Percentiles rank a stretch among this genome's conserved stretches.
Conservation (phyloP, 805 yeast species). For the Kodamaea neixiangensis region DNA sequence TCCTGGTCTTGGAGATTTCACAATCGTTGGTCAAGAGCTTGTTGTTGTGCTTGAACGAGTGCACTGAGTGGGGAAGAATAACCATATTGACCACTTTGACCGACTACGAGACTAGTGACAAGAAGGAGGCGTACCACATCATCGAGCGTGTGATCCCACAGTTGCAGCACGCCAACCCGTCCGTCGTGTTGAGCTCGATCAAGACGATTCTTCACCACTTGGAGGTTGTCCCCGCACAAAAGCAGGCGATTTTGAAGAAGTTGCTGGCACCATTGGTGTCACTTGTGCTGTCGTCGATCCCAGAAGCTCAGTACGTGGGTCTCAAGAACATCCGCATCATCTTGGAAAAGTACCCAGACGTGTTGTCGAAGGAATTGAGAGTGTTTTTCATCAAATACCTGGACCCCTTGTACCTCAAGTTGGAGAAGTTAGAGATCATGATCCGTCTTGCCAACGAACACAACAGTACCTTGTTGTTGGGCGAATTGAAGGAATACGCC, state of each 20-base stretch:
- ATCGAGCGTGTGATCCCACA: slow-evolving; percentile 92
- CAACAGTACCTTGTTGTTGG: slow-evolving; percentile 59
- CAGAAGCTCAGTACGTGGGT: slow-evolving; percentile 94
- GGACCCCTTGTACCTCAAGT: slow-evolving; percentile 76
- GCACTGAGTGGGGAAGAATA: slow-evolving; percentile 99
- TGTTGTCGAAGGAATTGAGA: slow-evolving; percentile 76
- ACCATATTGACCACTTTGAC: slow-evolving; percentile 81
- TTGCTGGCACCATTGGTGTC: slow-evolving; percentile 86
- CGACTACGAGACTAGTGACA: slow-evolving; percentile 59
- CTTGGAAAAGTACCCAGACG: slow-evolving; percentile 81
- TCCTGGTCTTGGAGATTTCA: slow-evolving; percentile 39
- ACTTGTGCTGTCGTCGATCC: slow-evolving; percentile 74
- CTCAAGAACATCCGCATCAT: slow-evolving; percentile 87
- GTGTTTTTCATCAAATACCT: slow-evolving; percentile 89
- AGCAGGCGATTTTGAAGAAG: slow-evolving; percentile 57
- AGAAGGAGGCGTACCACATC: slow-evolving; percentile 76
- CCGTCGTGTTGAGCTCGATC: slow-evolving; percentile 85
- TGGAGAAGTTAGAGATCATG: slow-evolving; percentile 76
- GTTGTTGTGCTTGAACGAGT: slow-evolving; percentile 85
- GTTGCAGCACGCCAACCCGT: slow-evolving; percentile 94
- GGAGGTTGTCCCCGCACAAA: slow-evolving; percentile 47
- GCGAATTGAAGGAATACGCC: slow-evolving; percentile 77
- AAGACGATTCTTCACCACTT: slow-evolving; percentile 76
- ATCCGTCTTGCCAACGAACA: slow-evolving; percentile 64
- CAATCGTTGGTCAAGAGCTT: slow-evolving; percentile 56